Evolutionary conservation across 192 early-diverging fungal genomes (phyloP).

Genomic region (Chytriomyces hyalinus): DNA sequence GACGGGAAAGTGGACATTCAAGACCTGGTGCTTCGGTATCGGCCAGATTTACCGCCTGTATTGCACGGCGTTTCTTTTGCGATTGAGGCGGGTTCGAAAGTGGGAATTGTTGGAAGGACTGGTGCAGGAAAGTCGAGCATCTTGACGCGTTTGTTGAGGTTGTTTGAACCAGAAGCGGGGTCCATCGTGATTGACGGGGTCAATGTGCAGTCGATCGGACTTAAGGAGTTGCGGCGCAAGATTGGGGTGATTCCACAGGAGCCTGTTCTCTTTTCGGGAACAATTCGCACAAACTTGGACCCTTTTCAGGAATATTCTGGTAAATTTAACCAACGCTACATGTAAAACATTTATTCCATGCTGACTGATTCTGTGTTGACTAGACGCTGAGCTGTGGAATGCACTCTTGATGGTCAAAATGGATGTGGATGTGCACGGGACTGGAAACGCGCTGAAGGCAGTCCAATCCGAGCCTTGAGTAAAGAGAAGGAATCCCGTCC

Average conservation of each 20-base stretch:
- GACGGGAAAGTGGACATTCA: conserved; percentile 71
- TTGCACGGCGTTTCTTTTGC: conserved; percentile 52
- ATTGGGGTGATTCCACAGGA: conserved; percentile 91
- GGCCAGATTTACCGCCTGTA: conserved; percentile 69
- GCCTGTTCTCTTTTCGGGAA: conserved; percentile 46
- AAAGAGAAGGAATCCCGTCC: conserved; percentile 22
- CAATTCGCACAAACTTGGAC: conserved; percentile 60
- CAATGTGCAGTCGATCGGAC: conserved; percentile 64
- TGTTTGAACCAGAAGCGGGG: conserved; percentile 78
- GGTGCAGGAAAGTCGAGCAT: conserved; percentile 80
- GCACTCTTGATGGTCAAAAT: conserved; percentile 36
- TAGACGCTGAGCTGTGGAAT: conserved; percentile 68
- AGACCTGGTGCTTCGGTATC: conserved; percentile 75
- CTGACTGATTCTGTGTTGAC: conserved; percentile 22
- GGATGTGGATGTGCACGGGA: conserved; percentile 8
- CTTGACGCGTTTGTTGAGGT: conserved; percentile 74
- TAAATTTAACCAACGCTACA: conserved; percentile 56
- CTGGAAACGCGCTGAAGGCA: conserved; percentile 8
- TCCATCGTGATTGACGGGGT: conserved; percentile 67
- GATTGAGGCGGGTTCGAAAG: conserved; percentile 46
- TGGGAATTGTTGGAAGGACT: conserved; percentile 70
- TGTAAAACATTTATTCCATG: conserved; percentile 51
- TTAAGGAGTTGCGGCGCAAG: conserved; percentile 55
- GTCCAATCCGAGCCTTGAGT: not conserved
- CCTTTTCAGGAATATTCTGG: conserved; percentile 58